Conservation (phyloP, 1,139 yeast species). For the Geotrichum aggregatum region DNA sequence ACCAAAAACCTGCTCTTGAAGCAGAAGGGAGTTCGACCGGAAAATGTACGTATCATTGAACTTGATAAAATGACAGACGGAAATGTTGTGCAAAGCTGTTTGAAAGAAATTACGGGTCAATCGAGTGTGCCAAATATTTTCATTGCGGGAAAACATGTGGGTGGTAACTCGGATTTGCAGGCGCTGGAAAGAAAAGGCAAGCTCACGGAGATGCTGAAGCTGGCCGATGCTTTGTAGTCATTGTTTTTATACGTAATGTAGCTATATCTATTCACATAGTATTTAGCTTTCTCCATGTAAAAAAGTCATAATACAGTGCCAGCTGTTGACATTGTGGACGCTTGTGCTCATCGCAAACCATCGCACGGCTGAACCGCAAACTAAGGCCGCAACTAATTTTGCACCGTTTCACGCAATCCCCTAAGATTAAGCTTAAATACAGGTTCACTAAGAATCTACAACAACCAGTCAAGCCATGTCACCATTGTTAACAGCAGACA, state of each 20-base stretch:
- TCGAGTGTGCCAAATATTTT: slow-evolving; percentile 89
- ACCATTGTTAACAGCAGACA: not conserved
- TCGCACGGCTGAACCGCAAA: no score
- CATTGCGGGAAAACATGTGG: slow-evolving; percentile 86
- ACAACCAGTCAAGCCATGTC: no score
- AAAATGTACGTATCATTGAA: slow-evolving; percentile 25
- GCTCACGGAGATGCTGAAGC: slow-evolving; percentile 36
- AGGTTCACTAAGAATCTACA: no score
- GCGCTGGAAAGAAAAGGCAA: slow-evolving; percentile 46
- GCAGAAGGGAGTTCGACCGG: slow-evolving; percentile 16
- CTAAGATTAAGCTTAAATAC: no score
- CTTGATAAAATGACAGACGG: slow-evolving; percentile 46
- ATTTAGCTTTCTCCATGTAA: no score
- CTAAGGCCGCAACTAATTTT: no score
- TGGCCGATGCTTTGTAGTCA: slow-evolving; percentile 15
- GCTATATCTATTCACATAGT: no score
- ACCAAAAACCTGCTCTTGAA: slow-evolving; percentile 30
- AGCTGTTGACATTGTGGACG: no score
- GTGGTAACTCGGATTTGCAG: slow-evolving; percentile 88
- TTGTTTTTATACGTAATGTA: not conserved
- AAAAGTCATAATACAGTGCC: no score
- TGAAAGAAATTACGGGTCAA: slow-evolving; percentile 77
- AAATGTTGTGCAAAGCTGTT: slow-evolving; percentile 68
- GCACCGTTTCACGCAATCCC: no score
- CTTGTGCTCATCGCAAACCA: no score